Base-by-base conservation (phyloP, 352 stramenopile species). In the Globisporangium takayamanum region DNA sequence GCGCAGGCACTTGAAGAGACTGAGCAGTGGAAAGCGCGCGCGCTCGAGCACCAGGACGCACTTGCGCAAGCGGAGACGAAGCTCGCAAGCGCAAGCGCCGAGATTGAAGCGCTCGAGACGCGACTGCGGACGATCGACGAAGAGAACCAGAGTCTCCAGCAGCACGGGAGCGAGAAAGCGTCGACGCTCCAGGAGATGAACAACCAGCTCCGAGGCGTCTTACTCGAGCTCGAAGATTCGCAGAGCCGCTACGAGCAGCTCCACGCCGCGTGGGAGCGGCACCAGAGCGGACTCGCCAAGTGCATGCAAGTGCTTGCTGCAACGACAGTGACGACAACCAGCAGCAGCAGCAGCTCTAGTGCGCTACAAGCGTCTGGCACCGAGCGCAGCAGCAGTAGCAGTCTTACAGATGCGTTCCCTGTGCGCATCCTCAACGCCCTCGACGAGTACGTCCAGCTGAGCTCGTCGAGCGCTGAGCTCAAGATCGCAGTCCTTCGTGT, bases 161-260 rank as follows among this genome's bases (percentile, higher is more conserved):
- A 69, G 10, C 72, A 78, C 12, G 78, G 66, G 3, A 75, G 63
- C 0, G 69, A 80, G 25, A 84, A 85, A 59, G 69, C 66, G 16
- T 72, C 57, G 4, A 86, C 75, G 5, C 50, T 88, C 20, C 76
- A 87, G 51, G 72, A 84, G 28, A 55, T 87, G 30, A 88, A 82
- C 37, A 67, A 76, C n/a, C 62, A 87, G 51, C 57, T 90, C n/a
- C 70, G 67, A 3, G 50, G 73, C 22, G 69, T 72, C 4, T 53
- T 80, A 39, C 46, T 50, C 0, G 68, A 78, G 33, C 67, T 84
- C 4, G 66, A 78, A 1, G 61, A 76, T 3, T 53, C 64, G 0
- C 64, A 73, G 18, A 15, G 42, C 4, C 68, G 68, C 11, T 63
- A 71, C 20, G 57, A 80, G 10, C 73, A 79, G n/a, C 53, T 87